phyloP scores from a whole-genome alignment of 2,329 filamentous ascomycete genomes.

The Drechslera avenae region DNA sequence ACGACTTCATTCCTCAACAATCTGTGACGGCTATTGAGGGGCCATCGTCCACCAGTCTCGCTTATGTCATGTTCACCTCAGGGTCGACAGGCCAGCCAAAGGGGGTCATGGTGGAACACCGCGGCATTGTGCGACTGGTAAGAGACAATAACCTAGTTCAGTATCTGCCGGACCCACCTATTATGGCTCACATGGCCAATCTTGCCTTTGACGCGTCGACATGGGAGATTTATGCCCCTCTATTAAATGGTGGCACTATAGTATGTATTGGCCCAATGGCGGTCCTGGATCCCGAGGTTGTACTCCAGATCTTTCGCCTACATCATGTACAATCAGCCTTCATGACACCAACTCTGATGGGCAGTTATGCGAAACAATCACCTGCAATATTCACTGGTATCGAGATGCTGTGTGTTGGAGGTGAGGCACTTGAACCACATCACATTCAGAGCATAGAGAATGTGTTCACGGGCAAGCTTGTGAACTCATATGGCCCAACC shows the following conservation, averaged over 20 bases:
- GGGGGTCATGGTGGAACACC: conserved; percentile 66
- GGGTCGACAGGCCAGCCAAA: conserved; percentile 53
- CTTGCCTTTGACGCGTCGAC: conserved; percentile 19
- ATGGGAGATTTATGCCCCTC: too few relatives aligned
- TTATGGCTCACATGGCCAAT: conserved; percentile 49
- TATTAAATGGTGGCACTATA: too few relatives aligned
- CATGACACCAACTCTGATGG: too few relatives aligned
- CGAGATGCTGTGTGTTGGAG: too few relatives aligned
- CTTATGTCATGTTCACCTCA: conserved; percentile 64
- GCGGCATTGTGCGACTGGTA: conserved; percentile 44
- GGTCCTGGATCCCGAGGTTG: neutral
- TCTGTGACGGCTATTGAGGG: conserved; percentile 29
- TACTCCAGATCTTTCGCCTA: neutral
- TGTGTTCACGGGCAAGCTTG: too few relatives aligned
- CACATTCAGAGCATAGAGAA: too few relatives aligned
- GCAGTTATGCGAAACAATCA: too few relatives aligned
- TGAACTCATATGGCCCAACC: too few relatives aligned
- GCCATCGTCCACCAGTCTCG: conserved; percentile 46
- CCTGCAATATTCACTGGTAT: too few relatives aligned
- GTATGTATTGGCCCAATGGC: conserved; percentile 14
- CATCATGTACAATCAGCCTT: too few relatives aligned
- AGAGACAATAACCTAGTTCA: conserved; percentile 24
- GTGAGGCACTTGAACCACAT: too few relatives aligned
- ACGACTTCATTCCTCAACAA: conserved; percentile 28
- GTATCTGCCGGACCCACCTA: conserved; percentile 15